A percentile compares a stretch with the other conserved stretches of the same genome.
Conservation (phyloP, 108 stramenopile genomes). For the Bacterosira constricta region DNA sequence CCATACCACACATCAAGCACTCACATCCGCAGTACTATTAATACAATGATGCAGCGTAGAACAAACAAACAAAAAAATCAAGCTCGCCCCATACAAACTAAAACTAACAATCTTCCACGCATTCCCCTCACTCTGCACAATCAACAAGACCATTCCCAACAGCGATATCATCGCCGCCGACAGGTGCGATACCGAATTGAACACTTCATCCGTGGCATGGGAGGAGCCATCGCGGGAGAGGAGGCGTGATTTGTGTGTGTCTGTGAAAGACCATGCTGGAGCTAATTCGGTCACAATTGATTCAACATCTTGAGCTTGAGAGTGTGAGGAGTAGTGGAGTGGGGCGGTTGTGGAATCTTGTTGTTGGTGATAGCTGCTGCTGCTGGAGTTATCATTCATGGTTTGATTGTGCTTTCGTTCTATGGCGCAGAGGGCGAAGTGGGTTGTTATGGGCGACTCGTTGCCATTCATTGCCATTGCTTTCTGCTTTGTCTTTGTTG, state of each 20-base stretch:
- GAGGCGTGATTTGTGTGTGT: slow-evolving; percentile 6
- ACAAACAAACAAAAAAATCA: slow-evolving; percentile 68
- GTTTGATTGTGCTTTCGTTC: too few species aligned
- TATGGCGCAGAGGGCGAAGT: not conserved
- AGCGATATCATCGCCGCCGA: slow-evolving; percentile 63
- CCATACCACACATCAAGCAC: not conserved
- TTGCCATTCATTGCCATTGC: too few species aligned
- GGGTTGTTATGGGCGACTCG: not conserved
- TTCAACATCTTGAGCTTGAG: too few species aligned
- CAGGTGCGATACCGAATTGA: slow-evolving; percentile 73
- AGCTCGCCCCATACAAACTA: slow-evolving; percentile 62
- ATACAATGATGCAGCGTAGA: slow-evolving; percentile 77
- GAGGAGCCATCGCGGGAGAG: slow-evolving; percentile 63
- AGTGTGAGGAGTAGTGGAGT: too few species aligned
- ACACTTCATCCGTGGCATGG: slow-evolving; percentile 80
- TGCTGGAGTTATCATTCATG: too few species aligned
- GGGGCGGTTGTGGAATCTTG: too few species aligned
- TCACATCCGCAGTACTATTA: slow-evolving; percentile 39
- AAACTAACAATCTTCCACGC: slow-evolving; percentile 84
- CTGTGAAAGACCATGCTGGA: slow-evolving; percentile 37
- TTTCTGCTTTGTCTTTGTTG: too few species aligned
- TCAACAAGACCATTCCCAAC: slow-evolving; percentile 61
- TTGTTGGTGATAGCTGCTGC: too few species aligned
- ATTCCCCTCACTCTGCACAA: slow-evolving; percentile 31
- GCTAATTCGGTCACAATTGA: too few species aligned